Conservation (phyloP, 1,284 basidiomycete species). For the Leccinum solheimii region DNA sequence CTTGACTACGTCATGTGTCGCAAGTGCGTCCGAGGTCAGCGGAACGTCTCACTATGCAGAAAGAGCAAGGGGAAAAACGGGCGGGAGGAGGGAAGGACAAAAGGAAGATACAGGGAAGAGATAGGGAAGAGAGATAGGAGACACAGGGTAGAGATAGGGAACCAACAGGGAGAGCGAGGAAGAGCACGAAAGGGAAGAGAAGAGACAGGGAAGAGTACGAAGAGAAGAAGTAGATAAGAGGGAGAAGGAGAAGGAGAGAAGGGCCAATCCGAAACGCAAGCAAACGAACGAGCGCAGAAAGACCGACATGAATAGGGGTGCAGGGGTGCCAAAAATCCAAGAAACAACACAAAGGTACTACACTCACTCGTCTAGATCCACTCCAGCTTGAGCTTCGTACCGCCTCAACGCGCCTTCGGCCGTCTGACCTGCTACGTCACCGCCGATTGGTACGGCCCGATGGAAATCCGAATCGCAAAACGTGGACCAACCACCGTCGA, state of each 20-base stretch:
- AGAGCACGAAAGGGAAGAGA: not conserved
- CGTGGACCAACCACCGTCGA: slow-evolving; percentile 73
- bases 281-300: not conserved
- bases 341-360: not conserved
- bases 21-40: not conserved
- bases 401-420: slow-evolving; percentile 57
- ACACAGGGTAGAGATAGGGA: not conserved
- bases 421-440: slow-evolving; percentile 75
- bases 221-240: not conserved
- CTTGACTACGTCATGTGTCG: slow-evolving; percentile 37
- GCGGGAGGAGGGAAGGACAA: not conserved
- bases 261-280: not conserved
- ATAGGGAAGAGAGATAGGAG: not conserved
- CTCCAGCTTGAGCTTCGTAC: slow-evolving; percentile 43
- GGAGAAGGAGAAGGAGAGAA: not conserved
- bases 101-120: not conserved
- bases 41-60: not conserved
- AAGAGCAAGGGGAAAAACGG: not conserved
- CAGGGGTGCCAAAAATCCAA: not conserved
- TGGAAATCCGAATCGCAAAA: slow-evolving; percentile 76
- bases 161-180: not conserved
- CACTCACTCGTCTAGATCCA: slow-evolving; percentile 53
- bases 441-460: slow-evolving; percentile 66
- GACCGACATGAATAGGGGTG: not conserved
- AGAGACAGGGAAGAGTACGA: not conserved